Conservation (phyloP, 2,329 filamentous ascomycete species). For the Plectosphaerella plurivora region DNA sequence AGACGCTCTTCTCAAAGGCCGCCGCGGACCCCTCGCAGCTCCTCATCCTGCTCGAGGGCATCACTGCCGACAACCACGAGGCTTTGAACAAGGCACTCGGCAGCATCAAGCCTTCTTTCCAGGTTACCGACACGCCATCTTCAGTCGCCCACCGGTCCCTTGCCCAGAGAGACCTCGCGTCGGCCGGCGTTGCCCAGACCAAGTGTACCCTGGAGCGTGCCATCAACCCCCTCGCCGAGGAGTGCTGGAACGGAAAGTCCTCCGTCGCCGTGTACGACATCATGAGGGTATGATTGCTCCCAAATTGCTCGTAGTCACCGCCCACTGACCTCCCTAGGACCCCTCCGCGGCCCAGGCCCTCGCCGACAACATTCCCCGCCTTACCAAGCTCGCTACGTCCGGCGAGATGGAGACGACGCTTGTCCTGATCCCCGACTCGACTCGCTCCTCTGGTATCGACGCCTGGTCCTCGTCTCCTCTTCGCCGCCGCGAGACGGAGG, state of each 20-base stretch:
- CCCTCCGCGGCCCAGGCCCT: conserved; percentile 37
- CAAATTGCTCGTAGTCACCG: too few relatives aligned
- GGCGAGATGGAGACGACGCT: conserved; percentile 53
- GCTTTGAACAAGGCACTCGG: conserved; percentile 36
- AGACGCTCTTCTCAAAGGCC: conserved; percentile 44
- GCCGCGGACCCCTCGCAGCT: conserved; percentile 45
- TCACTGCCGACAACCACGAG: conserved; percentile 38
- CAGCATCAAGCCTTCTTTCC: conserved; percentile 41
- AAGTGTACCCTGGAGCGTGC: conserved; percentile 33
- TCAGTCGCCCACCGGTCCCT: conserved; percentile 36
- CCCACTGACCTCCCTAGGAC: conserved; percentile 1
- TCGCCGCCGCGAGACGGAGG: conserved; percentile 44
- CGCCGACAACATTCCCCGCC: conserved; percentile 36
- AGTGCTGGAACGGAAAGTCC: conserved; percentile 40
- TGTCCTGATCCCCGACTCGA: conserved; percentile 48
- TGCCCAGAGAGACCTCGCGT: conserved; percentile 34
- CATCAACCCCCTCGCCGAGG: conserved; percentile 35
- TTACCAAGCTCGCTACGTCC: conserved; percentile 38
- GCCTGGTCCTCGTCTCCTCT: conserved; percentile 34
- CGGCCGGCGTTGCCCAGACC: conserved; percentile 28
- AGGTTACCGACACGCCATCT: conserved; percentile 40
- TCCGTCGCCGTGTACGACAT: conserved; percentile 39
- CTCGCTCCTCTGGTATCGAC: conserved; percentile 27
- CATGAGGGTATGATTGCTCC: conserved; percentile 29
- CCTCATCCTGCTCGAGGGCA: conserved; percentile 55